phyloP scores from a whole-genome alignment of 495 filamentous ascomycete genomes.

The Thermochaetoides thermophila region DNA sequence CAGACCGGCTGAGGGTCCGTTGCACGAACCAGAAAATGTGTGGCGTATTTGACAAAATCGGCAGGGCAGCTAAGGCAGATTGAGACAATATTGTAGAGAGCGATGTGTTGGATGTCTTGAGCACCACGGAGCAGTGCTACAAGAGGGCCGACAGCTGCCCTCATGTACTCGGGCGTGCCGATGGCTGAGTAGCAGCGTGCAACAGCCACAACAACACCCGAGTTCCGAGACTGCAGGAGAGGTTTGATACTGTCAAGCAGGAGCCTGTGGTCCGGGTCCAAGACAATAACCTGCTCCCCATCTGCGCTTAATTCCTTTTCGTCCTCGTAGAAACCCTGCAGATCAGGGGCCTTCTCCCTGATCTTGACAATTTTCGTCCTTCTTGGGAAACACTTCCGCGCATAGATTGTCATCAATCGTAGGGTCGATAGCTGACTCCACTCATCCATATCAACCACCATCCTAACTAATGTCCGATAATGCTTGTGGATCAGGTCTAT shows the following conservation, averaged over 20 bases:
- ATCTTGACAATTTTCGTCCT: conserved; percentile 39
- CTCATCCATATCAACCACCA: conserved; percentile 97
- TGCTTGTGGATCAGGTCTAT: conserved; percentile 81
- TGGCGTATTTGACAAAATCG: conserved; percentile 66
- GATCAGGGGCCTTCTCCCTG: conserved; percentile 23
- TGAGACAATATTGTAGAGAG: conserved; percentile 83
- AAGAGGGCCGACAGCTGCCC: conserved; percentile 60
- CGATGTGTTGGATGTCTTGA: conserved; percentile 75
- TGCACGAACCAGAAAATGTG: conserved; percentile 73
- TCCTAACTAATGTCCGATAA: conserved; percentile 69
- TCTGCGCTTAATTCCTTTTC: conserved; percentile 30
- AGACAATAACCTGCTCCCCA: conserved; percentile 39
- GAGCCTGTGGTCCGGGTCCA: conserved; percentile 75
- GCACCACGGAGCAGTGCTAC: conserved; percentile 71
- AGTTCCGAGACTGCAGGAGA: conserved; percentile 82
- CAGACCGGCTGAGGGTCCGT: conserved; percentile 73
- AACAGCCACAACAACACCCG: conserved; percentile 80
- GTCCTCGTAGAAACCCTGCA: conserved; percentile 64
- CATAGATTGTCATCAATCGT: conserved; percentile 67
- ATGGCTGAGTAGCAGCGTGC: conserved; percentile 73
- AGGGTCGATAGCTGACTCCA: conserved; percentile 84
- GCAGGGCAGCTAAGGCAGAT: conserved; percentile 60
- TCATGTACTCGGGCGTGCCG: conserved; percentile 58
- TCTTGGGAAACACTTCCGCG: conserved; percentile 75
- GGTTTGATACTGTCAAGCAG: conserved; percentile 66